A percentile compares a stretch with the other conserved stretches of the same genome.
Evolutionary conservation across 2,329 filamentous ascomycete genomes (phyloP).

Genomic region (Rasamsonia emersonii): DNA sequence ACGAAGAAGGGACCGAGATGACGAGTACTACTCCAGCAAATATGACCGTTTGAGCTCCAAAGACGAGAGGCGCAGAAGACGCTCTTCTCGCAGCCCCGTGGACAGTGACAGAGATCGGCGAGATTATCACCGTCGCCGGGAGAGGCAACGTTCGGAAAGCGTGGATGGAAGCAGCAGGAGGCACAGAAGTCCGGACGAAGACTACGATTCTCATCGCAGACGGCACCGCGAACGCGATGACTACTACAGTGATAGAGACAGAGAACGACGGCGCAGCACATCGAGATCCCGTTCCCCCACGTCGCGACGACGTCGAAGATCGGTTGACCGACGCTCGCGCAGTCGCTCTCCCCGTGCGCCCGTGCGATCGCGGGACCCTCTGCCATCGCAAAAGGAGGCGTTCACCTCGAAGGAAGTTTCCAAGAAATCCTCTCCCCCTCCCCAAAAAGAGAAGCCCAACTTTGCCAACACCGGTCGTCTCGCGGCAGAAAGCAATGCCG

Average conservation of each 20-base stretch:
- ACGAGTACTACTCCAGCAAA: slow-evolving; percentile 11
- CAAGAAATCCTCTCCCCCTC: slow-evolving; percentile 20
- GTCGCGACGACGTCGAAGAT: slow-evolving; percentile 13
- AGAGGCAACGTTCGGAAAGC: slow-evolving; percentile 16
- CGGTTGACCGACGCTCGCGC: slow-evolving; percentile 17
- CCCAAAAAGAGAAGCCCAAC: slow-evolving; percentile 70
- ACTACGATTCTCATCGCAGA: slow-evolving; percentile 5
- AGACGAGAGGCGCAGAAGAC: slow-evolving; percentile 3
- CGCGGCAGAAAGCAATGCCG: slow-evolving; percentile 79
- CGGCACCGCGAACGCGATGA: slow-evolving; percentile 8
- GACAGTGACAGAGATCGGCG: slow-evolving; percentile 13
- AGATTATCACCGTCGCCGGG: slow-evolving; percentile 16
- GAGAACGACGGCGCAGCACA: slow-evolving; percentile 15
- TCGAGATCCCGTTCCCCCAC: slow-evolving; percentile 12
- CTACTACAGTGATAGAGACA: slow-evolving; percentile 14
- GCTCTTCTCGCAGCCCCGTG: slow-evolving; percentile 15
- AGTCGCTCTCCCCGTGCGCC: slow-evolving; percentile 19
- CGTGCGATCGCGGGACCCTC: slow-evolving; percentile 29
- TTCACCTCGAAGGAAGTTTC: slow-evolving; percentile 28
- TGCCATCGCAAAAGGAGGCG: slow-evolving; percentile 39
- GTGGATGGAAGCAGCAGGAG: slow-evolving; percentile 19
- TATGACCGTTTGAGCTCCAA: too few species aligned
- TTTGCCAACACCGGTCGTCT: slow-evolving; percentile 71
- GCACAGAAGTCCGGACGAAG: slow-evolving; percentile 11
- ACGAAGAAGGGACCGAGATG: slow-evolving; percentile 14